Evolutionary conservation across 2,329 filamentous ascomycete species (phyloP).

Genomic region (Pseudopyrenochaeta lycopersici): DNA sequence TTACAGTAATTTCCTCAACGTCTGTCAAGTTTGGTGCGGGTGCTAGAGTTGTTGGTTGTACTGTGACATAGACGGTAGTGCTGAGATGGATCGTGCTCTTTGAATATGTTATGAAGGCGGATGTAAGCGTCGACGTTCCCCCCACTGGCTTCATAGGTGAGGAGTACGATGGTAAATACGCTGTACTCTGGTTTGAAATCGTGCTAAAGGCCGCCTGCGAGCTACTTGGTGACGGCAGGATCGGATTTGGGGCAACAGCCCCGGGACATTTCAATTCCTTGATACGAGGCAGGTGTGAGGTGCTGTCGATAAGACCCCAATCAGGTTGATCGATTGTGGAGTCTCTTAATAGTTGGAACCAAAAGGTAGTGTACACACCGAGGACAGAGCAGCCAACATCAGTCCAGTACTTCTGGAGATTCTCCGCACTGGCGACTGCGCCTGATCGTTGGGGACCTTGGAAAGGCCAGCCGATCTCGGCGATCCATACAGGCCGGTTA

Average conservation of each 20-base stretch:
- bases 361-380: slow-evolving; percentile 43
- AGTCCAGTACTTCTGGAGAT: slow-evolving; percentile 40
- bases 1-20: background rate
- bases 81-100: slow-evolving; percentile 10
- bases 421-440: slow-evolving; percentile 26
- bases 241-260: background rate
- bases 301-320: slow-evolving; percentile 35
- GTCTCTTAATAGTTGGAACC: slow-evolving; percentile 42
- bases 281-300: slow-evolving; percentile 23
- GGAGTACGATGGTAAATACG: background rate
- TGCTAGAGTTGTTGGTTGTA: background rate
- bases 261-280: slow-evolving; percentile 29
- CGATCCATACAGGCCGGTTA: slow-evolving; percentile 43
- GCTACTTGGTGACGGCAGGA: background rate
- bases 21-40: background rate
- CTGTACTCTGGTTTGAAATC: background rate
- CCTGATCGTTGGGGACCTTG: slow-evolving; percentile 15
- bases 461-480: slow-evolving; percentile 46
- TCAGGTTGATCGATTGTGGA: slow-evolving; percentile 29
- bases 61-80: slow-evolving; percentile 1
- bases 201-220: background rate
- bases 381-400: slow-evolving; percentile 41
- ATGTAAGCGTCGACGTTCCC: background rate
- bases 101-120: background rate
- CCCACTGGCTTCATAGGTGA: background rate